A percentile compares a stretch with the other conserved stretches of the same genome.
These are phyloP conservation scores for Epichloe gansuensis DNA, from an alignment of 2,329 filamentous ascomycete genomes.

Conservation along the genomic window DNA sequence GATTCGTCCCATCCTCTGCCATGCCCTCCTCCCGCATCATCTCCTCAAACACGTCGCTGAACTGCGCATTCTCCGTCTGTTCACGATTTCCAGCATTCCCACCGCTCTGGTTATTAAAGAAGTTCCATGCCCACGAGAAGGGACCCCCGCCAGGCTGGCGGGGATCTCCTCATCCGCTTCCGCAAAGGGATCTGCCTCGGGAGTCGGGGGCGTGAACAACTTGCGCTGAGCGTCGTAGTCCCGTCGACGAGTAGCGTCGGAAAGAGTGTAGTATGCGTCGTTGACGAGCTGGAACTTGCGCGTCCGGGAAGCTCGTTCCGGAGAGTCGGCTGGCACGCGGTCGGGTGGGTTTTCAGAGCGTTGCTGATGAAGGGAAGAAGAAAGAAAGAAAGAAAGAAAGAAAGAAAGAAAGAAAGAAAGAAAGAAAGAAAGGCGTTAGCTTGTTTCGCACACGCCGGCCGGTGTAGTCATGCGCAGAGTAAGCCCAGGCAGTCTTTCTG, in stretches of 20 bases:
- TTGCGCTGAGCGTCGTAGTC: constrained; percentile 67
- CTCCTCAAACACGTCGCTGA: constrained; percentile 78
- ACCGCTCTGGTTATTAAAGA: constrained; percentile 31
- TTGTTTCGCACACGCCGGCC: too few species aligned
- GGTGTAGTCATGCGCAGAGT: too few species aligned
- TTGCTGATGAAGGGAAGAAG: constrained; percentile 41
- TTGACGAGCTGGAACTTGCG: constrained; percentile 85
- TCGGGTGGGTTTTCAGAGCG: constrained; percentile 86
- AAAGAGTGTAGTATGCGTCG: constrained; percentile 87
- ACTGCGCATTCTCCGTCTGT: constrained; percentile 63
- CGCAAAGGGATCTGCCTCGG: constrained; percentile 31
- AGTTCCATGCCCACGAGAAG: constrained; percentile 71
- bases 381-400: background rate
- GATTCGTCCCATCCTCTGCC: constrained; percentile 53
- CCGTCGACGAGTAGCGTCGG: constrained; percentile 60
- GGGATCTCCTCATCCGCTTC: constrained; percentile 32
- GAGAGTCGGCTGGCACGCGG: constrained; percentile 70
- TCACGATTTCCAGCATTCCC: constrained; percentile 26
- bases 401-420: background rate
- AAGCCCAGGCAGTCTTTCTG: background rate
- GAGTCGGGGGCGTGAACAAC: constrained; percentile 16
- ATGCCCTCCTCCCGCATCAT: constrained; percentile 81
- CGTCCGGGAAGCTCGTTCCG: constrained; percentile 70
- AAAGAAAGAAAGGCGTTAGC: too few species aligned
- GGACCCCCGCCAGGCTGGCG: constrained; percentile 32